Percentiles rank a stretch among this genome's conserved stretches.
phyloP scores from a whole-genome alignment of 192 early-diverging fungal genomes.

The Mortierella alpina region DNA sequence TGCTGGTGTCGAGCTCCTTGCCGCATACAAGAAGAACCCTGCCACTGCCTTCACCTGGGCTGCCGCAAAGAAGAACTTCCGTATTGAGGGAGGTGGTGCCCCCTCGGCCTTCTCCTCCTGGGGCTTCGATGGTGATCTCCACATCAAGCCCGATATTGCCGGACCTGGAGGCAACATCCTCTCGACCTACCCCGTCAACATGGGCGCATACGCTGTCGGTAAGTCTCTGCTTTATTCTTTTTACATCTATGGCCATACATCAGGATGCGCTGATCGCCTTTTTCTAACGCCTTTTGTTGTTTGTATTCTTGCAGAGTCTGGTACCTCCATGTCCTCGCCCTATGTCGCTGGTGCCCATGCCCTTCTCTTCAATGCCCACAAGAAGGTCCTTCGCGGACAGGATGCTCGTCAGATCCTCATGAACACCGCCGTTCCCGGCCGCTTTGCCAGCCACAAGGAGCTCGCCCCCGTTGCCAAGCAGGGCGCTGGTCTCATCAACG shows the following conservation, averaged over 20 bases:
- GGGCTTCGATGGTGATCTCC: conserved; percentile 72
- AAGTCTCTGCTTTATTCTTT: too few relatives aligned
- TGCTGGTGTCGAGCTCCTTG: conserved; percentile 48
- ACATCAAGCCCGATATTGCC: conserved; percentile 67
- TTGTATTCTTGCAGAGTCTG: conserved; percentile 49
- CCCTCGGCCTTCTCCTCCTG: conserved; percentile 72
- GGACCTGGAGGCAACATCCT: conserved; percentile 79
- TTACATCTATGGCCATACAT: too few relatives aligned
- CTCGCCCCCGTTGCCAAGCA: conserved; percentile 63
- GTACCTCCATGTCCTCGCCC: conserved; percentile 88
- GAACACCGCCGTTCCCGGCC: conserved; percentile 29
- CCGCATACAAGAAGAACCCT: conserved; percentile 27
- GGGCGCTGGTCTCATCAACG: conserved; percentile 80
- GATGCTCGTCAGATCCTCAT: conserved; percentile 40
- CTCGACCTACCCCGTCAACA: conserved; percentile 65
- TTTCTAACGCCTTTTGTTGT: too few relatives aligned
- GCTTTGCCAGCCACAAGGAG: neutral
- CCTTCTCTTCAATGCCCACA: conserved; percentile 65
- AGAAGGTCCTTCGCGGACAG: conserved; percentile 51
- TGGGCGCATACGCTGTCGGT: conserved; percentile 51
- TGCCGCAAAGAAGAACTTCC: conserved; percentile 1
- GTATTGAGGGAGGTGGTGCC: conserved; percentile 50
- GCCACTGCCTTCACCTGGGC: conserved; percentile 15
- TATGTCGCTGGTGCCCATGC: conserved; percentile 78
- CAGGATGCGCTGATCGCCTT: too few relatives aligned